Conservation (phyloP, 352 stramenopile genomes). For the Peronospora farinosa region DNA sequence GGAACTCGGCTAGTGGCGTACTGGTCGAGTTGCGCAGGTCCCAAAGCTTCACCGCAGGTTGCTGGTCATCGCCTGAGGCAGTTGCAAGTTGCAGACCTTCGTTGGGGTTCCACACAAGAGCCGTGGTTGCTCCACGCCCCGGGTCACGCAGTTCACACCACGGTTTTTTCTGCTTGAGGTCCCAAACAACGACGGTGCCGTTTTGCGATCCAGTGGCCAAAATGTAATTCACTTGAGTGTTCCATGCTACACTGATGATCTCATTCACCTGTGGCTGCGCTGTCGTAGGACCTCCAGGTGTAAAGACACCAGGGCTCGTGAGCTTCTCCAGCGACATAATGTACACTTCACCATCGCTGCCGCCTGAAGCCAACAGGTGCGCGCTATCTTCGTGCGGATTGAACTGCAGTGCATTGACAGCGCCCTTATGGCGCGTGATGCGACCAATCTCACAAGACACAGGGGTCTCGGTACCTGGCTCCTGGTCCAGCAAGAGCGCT, state of each 20-base stretch:
- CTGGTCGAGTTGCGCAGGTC: slow-evolving; percentile 96
- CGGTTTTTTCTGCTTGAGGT: slow-evolving; percentile 96
- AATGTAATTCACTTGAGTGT: slow-evolving; percentile 97
- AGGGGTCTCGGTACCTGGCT: slow-evolving; percentile 28
- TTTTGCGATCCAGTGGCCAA: slow-evolving; percentile 92
- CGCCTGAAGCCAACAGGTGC: slow-evolving; percentile 91
- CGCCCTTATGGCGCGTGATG: slow-evolving; percentile 80
- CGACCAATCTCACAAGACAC: slow-evolving; percentile 66
- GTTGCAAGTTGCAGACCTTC: slow-evolving; percentile 96
- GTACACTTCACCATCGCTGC: slow-evolving; percentile 92
- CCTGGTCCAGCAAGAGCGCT: slow-evolving; percentile 72
- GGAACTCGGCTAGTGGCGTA: slow-evolving; percentile 92
- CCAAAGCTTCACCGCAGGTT: slow-evolving; percentile 96
- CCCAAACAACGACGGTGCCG: slow-evolving; percentile 95
- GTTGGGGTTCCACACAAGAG: slow-evolving; percentile 96
- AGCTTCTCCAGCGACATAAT: slow-evolving; percentile 92
- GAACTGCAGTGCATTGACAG: slow-evolving; percentile 93
- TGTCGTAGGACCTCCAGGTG: slow-evolving; percentile 60
- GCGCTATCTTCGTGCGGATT: slow-evolving; percentile 91
- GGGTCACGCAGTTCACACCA: slow-evolving; percentile 96
- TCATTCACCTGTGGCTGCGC: slow-evolving; percentile 71
- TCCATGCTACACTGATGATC: slow-evolving; percentile 94
- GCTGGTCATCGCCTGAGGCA: slow-evolving; percentile 91
- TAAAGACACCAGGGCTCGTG: slow-evolving; percentile 85
- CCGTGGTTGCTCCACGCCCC: slow-evolving; percentile 82